Base-by-base conservation (phyloP, 1,139 yeast genomes). In the Kazachstania sp. region DNA sequence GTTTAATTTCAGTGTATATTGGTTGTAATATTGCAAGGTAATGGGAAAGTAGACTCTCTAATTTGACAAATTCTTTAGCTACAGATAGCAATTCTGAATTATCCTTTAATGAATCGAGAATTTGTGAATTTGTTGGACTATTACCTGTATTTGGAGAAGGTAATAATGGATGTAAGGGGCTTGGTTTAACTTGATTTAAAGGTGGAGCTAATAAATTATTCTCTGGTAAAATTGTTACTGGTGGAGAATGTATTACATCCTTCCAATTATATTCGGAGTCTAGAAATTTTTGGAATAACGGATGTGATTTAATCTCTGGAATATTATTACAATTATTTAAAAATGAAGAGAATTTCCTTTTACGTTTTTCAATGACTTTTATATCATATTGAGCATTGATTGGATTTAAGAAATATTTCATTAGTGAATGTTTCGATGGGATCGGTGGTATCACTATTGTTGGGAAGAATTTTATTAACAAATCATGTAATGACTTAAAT, bases 381-480 rank as follows among this genome's bases (percentile, higher is more conserved):
- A 55, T 51, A 57, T 79, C 83, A 46, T 74, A 79, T 51, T 76
- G 75, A 6, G 80, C 83, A 53, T 73, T 76, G 26, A 81, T 66
- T n/a, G 84, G 83, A 40, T 66, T 68, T 42, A 68, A 51, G 39
- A 70, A 61, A 51, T 71, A 71, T 49, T 66, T 69, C 15, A 68
- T 61, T 54, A 79, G 61, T 20, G 84, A 71, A 61, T 92, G 96
- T 66, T 92, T 92, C 47, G 90, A 95, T 0, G 98, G 98, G 26
- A 92, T 86, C 0, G 97, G 96, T 2, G 98, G 98, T 4, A 92
- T 78, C 1, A 92, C 75, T n/a, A 83, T 66, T 13, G 95, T 80
- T 4, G 98, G 97, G 59, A 86, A 84, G 36, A 86, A 70, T 59
- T 80, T 79, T 4, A 79, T 71, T 26, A 92, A 72, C 3, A 83